Evolutionary conservation across 2,329 filamentous ascomycete species (phyloP).

Genomic region (Diaporthe australafricana): DNA sequence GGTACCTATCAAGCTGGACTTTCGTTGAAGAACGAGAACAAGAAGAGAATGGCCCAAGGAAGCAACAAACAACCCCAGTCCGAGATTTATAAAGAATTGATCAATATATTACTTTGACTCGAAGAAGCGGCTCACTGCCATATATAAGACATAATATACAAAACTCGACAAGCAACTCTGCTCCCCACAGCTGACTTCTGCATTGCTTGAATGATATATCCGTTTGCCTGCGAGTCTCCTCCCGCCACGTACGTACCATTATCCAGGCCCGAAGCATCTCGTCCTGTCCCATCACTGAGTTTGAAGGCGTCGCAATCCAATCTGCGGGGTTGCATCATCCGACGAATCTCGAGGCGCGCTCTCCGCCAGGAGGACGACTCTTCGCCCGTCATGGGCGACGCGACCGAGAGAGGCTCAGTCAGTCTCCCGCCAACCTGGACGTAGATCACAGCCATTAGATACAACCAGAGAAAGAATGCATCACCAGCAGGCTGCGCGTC

Average conservation of each 20-base stretch:
- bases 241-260: neutral
- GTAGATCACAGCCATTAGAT: neutral
- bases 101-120: too few species aligned
- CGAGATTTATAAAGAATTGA: too few species aligned
- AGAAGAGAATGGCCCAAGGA: neutral
- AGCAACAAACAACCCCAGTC: too few species aligned
- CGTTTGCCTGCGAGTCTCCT: neutral
- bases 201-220: too few species aligned
- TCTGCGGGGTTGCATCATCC: slow-evolving; percentile 35
- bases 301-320: slow-evolving; percentile 24
- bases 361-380: neutral
- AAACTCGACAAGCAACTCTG: too few species aligned
- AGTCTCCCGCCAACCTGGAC: neutral
- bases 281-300: neutral
- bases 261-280: neutral
- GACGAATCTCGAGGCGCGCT: slow-evolving; percentile 13
- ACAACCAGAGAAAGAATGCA: neutral
- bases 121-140: too few species aligned
- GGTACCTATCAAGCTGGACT: too few species aligned
- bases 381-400: neutral
- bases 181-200: too few species aligned
- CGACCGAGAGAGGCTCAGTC: neutral
- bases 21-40: neutral
- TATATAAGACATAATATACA: too few species aligned
- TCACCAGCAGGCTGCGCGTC: slow-evolving; percentile 1